Percentiles rank a stretch among this genome's conserved stretches.
phyloP scores from a whole-genome alignment of 345 rosid species.

The Eucalyptus paniculata region DNA sequence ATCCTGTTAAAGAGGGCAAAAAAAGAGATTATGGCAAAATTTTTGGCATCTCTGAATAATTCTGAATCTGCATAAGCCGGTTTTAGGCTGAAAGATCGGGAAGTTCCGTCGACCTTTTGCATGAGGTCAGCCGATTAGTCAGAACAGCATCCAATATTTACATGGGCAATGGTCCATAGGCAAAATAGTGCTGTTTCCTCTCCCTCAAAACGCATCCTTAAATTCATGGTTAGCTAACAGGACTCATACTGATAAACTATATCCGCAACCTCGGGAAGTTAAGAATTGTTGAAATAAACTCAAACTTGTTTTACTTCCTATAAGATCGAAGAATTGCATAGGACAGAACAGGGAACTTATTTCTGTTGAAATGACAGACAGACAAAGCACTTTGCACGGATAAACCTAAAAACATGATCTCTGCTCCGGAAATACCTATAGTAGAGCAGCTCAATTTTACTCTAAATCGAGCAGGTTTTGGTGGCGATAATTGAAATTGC shows the following conservation, averaged over 20 bases:
- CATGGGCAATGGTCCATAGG: background rate
- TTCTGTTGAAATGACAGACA: no score
- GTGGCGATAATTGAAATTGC: no score
- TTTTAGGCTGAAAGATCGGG: background rate
- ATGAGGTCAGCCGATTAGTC: background rate
- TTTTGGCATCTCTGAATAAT: background rate
- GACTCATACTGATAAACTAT: background rate
- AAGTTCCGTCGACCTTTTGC: background rate
- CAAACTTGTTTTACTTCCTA: background rate
- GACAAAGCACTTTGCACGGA: no score
- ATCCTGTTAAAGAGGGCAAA: background rate
- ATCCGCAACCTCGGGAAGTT: background rate
- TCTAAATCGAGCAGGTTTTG: no score
- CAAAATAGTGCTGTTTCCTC: background rate
- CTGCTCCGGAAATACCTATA: no score
- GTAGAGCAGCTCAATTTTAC: no score
- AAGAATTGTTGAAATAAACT: background rate
- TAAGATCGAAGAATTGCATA: no score
- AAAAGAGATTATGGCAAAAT: background rate
- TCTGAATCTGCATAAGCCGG: background rate
- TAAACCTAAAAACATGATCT: no score
- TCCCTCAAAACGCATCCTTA: background rate
- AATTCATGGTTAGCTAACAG: background rate
- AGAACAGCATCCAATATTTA: background rate
- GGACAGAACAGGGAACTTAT: no score